A percentile compares a stretch with the other conserved stretches of the same genome.
Conservation (phyloP, 805 yeast genomes). For the Hanseniaspora guilliermondii region DNA sequence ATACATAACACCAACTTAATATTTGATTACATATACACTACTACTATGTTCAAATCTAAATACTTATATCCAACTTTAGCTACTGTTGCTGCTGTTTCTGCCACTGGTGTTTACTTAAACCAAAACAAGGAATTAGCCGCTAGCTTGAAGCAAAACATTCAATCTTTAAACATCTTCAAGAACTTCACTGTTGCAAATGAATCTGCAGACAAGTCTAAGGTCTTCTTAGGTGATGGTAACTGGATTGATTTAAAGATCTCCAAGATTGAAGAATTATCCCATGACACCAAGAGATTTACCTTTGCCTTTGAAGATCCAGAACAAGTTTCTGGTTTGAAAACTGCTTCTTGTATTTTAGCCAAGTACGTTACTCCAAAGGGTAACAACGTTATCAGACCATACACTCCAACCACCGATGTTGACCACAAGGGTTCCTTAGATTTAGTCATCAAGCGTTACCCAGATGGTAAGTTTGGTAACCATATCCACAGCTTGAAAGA, state of each 20-base stretch:
- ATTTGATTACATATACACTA: neutral
- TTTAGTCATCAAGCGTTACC: constrained; percentile 73
- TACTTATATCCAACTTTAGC: constrained; percentile 13
- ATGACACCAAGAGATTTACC: constrained; percentile 54
- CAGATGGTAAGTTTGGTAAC: constrained; percentile 68
- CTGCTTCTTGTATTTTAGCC: constrained; percentile 71
- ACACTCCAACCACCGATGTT: constrained; percentile 72
- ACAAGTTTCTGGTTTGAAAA: constrained; percentile 58
- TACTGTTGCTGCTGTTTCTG: constrained; percentile 16
- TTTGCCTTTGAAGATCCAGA: constrained; percentile 59
- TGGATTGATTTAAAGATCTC: constrained; percentile 59
- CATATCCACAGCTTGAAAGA: constrained; percentile 60
- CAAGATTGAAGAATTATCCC: constrained; percentile 35
- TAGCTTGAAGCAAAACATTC: constrained; percentile 4
- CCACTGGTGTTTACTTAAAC: constrained; percentile 18
- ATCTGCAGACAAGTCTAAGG: constrained; percentile 26
- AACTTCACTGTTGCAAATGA: constrained; percentile 26
- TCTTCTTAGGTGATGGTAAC: constrained; percentile 50
- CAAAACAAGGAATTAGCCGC: constrained; percentile 9
- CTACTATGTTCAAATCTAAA: constrained; percentile 10
- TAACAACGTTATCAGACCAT: constrained; percentile 71
- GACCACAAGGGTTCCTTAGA: constrained; percentile 63
- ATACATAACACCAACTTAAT: neutral
- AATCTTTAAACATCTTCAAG: constrained; percentile 1
- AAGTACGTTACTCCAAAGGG: constrained; percentile 78